Conservation (phyloP, 139 green algal genomes). For the Coelastrella sp. region DNA sequence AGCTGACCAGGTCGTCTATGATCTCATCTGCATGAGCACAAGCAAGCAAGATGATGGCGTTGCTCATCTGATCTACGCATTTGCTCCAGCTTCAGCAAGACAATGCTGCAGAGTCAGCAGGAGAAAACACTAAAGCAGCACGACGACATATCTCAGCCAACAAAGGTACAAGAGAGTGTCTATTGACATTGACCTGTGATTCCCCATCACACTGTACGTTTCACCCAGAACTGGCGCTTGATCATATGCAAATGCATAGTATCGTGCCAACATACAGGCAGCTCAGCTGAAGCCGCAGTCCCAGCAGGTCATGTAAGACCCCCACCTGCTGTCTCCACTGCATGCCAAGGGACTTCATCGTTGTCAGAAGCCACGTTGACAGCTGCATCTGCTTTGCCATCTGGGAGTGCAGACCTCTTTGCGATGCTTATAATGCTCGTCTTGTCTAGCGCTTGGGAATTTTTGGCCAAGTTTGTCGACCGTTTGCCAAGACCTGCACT, state of each 20-base stretch:
- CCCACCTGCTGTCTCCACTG: neutral
- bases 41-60: no score
- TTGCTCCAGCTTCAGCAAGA: neutral
- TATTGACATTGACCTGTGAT: no score
- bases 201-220: no score
- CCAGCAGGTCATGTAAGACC: neutral
- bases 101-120: no score
- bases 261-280: no score
- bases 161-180: no score
- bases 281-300: no score
- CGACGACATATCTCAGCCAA: no score
- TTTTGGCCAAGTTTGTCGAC: neutral
- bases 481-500: neutral
- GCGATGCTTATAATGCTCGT: slow-evolving; percentile 25
- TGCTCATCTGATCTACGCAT: no score
- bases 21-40: slow-evolving; percentile 1
- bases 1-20: slow-evolving; percentile 32
- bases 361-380: neutral
- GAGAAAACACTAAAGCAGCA: no score
- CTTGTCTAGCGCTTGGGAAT: slow-evolving; percentile 1
- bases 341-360: slow-evolving; percentile 41
- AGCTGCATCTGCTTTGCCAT: slow-evolving; percentile 8
- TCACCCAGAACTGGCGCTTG: no score
- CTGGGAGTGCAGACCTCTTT: neutral
- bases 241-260: neutral